These are phyloP conservation scores for Colletotrichum sp. DNA, from an alignment of 2,329 filamentous ascomycete genomes.

Conservation along the genomic window DNA sequence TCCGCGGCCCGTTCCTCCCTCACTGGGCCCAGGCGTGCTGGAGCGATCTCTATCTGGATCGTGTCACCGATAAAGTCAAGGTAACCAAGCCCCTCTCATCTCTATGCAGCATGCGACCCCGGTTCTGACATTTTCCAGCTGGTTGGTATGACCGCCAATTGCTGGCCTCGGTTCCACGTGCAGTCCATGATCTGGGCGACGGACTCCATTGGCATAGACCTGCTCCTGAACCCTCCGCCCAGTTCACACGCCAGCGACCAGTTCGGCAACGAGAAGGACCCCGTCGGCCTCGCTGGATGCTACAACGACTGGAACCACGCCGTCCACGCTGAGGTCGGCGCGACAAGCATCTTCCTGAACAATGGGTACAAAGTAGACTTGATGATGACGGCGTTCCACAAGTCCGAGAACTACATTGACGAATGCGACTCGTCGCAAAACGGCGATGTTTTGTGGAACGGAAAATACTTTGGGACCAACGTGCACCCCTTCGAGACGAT, in stretches of 20 bases:
- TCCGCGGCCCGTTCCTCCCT: slow-evolving; percentile 42
- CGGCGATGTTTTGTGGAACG: slow-evolving; percentile 30
- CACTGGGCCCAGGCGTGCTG: slow-evolving; percentile 39
- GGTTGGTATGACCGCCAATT: slow-evolving; percentile 41
- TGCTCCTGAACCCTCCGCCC: slow-evolving; percentile 34
- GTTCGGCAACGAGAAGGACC: slow-evolving; percentile 27
- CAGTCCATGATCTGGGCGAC: slow-evolving; percentile 44
- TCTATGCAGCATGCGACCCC: background rate
- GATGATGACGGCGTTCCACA: slow-evolving; percentile 36
- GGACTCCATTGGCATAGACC: slow-evolving; percentile 38
- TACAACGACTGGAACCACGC: slow-evolving; percentile 29
- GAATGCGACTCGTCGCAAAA: slow-evolving; percentile 19
- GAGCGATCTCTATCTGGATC: slow-evolving; percentile 36
- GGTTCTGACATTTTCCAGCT: slow-evolving; percentile 28
- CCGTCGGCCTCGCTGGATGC: slow-evolving; percentile 33
- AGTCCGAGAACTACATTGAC: slow-evolving; percentile 10
- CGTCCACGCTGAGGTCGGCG: slow-evolving; percentile 35
- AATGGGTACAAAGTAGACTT: slow-evolving; percentile 38
- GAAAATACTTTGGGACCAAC: slow-evolving; percentile 35
- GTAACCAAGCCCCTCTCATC: slow-evolving; percentile 19
- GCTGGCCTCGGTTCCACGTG: slow-evolving; percentile 36
- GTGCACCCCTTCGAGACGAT: slow-evolving; percentile 43
- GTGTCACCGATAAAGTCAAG: slow-evolving; percentile 34
- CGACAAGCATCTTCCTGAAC: slow-evolving; percentile 30
- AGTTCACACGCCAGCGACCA: slow-evolving; percentile 23